Percentiles rank a stretch among this genome's conserved stretches.
These are phyloP conservation scores for Colletotrichum graminicola DNA, from an alignment of 2,329 filamentous ascomycete genomes.

Conservation along the genomic window DNA sequence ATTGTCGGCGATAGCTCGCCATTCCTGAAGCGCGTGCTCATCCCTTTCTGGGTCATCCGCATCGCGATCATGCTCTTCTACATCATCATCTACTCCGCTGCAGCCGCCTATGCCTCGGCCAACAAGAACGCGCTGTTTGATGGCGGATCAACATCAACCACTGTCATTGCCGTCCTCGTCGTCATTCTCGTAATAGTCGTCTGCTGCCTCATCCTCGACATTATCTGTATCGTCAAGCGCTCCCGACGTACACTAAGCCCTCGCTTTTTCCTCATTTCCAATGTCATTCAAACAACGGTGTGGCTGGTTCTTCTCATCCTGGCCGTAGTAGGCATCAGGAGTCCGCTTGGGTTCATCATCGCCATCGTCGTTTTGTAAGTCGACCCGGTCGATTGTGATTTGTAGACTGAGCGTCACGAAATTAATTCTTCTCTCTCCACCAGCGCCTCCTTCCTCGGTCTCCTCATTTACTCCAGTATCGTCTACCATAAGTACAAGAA, in stretches of 20 bases:
- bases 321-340: conserved; percentile 44
- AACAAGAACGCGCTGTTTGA: conserved; percentile 42
- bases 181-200: conserved; percentile 47
- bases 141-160: conserved; percentile 4
- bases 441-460: conserved; percentile 50
- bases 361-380: conserved; percentile 48
- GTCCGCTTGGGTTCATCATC: conserved; percentile 40
- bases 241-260: conserved; percentile 48
- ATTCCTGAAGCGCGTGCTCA: conserved; percentile 51
- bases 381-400: too few species aligned
- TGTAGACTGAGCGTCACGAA: not conserved
- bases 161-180: conserved; percentile 44
- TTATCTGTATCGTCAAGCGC: conserved; percentile 51
- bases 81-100: conserved; percentile 45
- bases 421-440: not conserved
- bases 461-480: conserved; percentile 50
- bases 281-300: conserved; percentile 47
- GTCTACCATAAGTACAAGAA: conserved; percentile 47
- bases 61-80: conserved; percentile 48
- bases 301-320: conserved; percentile 48
- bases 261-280: conserved; percentile 49
- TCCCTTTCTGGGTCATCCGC: conserved; percentile 52
- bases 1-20: conserved; percentile 50
- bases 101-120: conserved; percentile 42
- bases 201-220: conserved; percentile 48